Percentiles rank a stretch among this genome's conserved stretches.
These are phyloP conservation scores for Arbutus unedo DNA, from an alignment of 148 eudicot species.

Conservation along the genomic window DNA sequence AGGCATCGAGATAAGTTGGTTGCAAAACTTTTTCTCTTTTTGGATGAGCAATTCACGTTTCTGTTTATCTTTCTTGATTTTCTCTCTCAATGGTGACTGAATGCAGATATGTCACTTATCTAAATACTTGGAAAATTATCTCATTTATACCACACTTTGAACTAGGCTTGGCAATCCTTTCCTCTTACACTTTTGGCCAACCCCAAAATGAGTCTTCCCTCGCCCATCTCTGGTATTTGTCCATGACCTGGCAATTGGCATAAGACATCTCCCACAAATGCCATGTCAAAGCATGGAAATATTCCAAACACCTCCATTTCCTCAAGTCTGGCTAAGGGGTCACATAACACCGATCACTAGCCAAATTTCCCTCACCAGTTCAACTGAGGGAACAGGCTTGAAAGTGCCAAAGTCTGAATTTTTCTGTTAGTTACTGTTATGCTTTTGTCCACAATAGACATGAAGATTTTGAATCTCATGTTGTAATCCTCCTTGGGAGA, in stretches of 20 bases:
- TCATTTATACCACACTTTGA: neutral
- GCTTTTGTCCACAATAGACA: neutral
- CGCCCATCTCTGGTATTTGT: too few relatives aligned
- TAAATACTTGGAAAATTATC: neutral
- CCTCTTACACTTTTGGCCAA: neutral
- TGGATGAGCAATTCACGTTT: neutral
- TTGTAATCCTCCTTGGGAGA: neutral
- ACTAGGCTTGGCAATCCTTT: slow-evolving; percentile 10
- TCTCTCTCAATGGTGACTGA: neutral
- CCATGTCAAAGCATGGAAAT: neutral
- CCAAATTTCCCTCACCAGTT: neutral
- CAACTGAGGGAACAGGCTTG: neutral
- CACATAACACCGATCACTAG: neutral
- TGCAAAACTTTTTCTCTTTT: neutral
- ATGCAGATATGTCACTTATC: neutral
- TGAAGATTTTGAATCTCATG: neutral
- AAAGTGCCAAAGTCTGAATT: neutral
- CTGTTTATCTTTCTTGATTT: neutral
- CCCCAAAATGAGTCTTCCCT: neutral
- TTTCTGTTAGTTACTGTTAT: neutral
- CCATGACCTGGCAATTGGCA: neutral
- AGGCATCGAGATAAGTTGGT: neutral
- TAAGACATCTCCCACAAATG: neutral
- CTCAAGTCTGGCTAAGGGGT: neutral
- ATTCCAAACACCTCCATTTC: neutral